Evolutionary conservation across 2,329 filamentous ascomycete genomes (phyloP).

Genomic region (Orbilia ellipsospora): DNA sequence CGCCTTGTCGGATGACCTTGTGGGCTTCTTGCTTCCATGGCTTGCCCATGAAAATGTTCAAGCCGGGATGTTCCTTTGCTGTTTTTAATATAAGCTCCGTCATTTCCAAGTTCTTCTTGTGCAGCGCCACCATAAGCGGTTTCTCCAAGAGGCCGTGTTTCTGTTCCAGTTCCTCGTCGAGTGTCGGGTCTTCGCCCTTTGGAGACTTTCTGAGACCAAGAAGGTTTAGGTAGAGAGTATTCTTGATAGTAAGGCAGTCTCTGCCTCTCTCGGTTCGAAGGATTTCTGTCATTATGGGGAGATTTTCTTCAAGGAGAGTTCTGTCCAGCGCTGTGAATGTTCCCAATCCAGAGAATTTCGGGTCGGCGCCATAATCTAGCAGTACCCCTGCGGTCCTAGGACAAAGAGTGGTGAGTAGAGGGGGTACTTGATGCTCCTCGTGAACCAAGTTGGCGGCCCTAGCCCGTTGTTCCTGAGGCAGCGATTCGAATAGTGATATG

Average conservation of each 20-base stretch:
- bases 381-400: not conserved
- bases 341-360: not conserved
- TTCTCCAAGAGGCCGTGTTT: not conserved
- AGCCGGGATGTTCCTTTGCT: slow-evolving; percentile 4
- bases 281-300: slow-evolving; percentile 6
- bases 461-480: not conserved
- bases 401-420: not conserved
- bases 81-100: slow-evolving; percentile 6
- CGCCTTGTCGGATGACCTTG: not conserved
- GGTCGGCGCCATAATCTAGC: slow-evolving; percentile 9
- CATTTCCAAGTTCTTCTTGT: not conserved
- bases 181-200: not conserved
- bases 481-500: not conserved
- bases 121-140: not conserved
- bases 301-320: not conserved
- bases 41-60: slow-evolving; percentile 4
- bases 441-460: not conserved
- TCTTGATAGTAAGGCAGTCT: not conserved
- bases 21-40: not conserved
- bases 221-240: not conserved
- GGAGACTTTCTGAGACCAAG: not conserved
- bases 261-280: slow-evolving; percentile 7
- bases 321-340: not conserved
- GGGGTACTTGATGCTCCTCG: not conserved
- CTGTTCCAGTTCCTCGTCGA: not conserved